Conservation (phyloP, 2,329 filamentous ascomycete genomes). For the Sarocladiaceae sp. region DNA sequence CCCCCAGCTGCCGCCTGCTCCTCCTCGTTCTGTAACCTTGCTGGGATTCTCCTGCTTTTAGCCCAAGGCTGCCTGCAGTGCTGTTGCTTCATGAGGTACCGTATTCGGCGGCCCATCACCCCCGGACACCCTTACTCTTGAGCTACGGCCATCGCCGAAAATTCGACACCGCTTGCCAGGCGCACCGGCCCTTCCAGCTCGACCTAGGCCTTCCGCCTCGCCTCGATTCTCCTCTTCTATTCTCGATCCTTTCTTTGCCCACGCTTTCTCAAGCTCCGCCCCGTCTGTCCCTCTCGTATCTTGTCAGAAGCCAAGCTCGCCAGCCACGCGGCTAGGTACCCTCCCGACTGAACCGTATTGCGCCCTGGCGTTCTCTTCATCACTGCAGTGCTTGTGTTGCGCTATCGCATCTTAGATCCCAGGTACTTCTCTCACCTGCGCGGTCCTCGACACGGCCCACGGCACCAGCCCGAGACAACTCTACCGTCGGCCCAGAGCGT, state of each 20-base stretch:
- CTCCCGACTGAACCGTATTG: constrained; percentile 5
- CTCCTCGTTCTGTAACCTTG: no score
- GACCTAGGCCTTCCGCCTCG: background rate
- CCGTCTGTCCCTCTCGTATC: constrained; percentile 4
- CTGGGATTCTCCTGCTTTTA: no score
- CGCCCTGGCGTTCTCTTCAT: background rate
- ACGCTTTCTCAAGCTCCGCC: background rate
- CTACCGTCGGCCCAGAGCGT: background rate
- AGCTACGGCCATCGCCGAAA: constrained; percentile 9
- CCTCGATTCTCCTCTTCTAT: constrained; percentile 1
- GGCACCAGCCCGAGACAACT: background rate
- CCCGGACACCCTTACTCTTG: constrained; percentile 1
- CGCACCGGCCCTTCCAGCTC: constrained; percentile 7
- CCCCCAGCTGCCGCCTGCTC: no score
- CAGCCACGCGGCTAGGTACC: constrained; percentile 1
- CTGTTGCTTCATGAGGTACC: no score
- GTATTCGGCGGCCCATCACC: no score
- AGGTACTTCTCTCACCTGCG: background rate
- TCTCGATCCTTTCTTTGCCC: background rate
- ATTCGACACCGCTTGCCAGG: constrained; percentile 8
- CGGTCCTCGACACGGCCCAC: background rate
- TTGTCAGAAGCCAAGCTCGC: background rate
- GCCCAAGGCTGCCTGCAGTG: no score
- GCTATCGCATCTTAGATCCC: no score
- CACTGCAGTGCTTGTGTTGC: background rate